These are phyloP conservation scores for Xerocomus nothofagi DNA, from an alignment of 1,284 basidiomycete genomes.

Conservation along the genomic window DNA sequence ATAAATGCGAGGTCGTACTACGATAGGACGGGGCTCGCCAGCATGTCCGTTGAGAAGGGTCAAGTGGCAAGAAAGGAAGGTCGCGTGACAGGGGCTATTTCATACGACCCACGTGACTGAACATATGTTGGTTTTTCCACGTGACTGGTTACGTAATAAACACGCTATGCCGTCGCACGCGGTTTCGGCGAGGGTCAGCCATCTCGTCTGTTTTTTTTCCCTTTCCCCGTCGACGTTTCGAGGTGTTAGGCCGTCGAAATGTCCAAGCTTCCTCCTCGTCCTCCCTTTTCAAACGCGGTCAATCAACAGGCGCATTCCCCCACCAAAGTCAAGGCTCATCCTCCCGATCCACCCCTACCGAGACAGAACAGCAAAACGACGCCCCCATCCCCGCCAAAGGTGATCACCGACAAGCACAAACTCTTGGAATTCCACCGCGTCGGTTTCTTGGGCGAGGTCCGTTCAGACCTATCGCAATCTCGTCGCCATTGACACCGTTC, in stretches of 20 bases:
- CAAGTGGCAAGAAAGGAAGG: too few relatives aligned
- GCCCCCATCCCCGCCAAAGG: constrained; percentile 78
- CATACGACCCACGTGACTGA: constrained; percentile 25
- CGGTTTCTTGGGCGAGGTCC: constrained; percentile 84
- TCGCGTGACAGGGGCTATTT: constrained; percentile 27
- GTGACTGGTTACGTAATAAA: constrained; percentile 33
- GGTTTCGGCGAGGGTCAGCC: constrained; percentile 25
- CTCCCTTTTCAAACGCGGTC: constrained; percentile 30
- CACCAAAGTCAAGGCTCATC: constrained; percentile 30
- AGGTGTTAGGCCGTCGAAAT: constrained; percentile 39
- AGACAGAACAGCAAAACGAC: constrained; percentile 79
- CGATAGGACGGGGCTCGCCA: too few relatives aligned
- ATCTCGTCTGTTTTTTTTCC: not conserved
- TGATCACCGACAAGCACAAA: constrained; percentile 69
- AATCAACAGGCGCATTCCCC: constrained; percentile 28
- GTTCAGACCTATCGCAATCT: too few relatives aligned
- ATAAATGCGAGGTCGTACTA: not conserved
- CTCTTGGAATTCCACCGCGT: constrained; percentile 64
- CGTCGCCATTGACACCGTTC: constrained; percentile 10
- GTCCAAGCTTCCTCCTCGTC: constrained; percentile 30
- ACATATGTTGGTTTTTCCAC: constrained; percentile 29
- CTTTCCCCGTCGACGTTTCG: constrained; percentile 23
- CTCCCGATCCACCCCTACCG: constrained; percentile 59
- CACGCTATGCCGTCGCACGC: constrained; percentile 26
- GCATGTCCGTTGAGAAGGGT: too few relatives aligned